Evolutionary conservation across 148 eudicot species (phyloP), one percentile per base, ranked within the genome.

Genomic region (Vaccinium corymbosum): DNA sequence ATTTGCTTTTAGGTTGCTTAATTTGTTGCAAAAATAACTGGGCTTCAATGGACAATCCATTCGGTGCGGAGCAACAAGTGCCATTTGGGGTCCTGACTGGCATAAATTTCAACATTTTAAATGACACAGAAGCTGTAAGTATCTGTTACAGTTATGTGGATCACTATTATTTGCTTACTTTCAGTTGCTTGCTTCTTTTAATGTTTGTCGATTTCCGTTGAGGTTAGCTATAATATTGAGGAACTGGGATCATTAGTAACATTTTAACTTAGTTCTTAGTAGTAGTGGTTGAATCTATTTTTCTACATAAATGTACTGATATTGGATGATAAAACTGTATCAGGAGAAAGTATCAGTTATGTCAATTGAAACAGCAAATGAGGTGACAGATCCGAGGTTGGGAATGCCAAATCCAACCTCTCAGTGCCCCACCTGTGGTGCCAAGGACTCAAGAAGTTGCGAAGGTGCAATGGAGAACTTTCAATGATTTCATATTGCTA

Each of bases 371-470:
- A 83, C 89, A 32, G 89, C 91, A 35, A 87, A 84, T 87, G 96
- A 91, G 25, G 98, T 94, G 59, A 92, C 95, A 48, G 94, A 94
- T 91, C 93, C 96, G 17, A 92, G 88, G 82, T 86, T 97, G 89
- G 99, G 99, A 29, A 81, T 94, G 72, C 99, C 99, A 17, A 93
- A 94, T 84, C 94, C 90, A 35, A 84, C 91, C 74, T 84, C 85
- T 52, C 90, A 92, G 42, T 97, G 99, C 85, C 81, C 86, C 62
- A 94, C 97, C 73, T 97, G 99, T 75, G 98, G 95, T 76, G 95
- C 95, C 49, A 93, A 85, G 83, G 85, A 84, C 81, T 53, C 55
- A 12, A 94, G 84, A 84, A 86, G 86, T 46, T 97, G 99, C 84
- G 99, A 95, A 95, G 99, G 99, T 97, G 82, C 81, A 17, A 48